phyloP scores from a whole-genome alignment of 2,329 filamentous ascomycete genomes.

The Phialemonium atrogriseum region DNA sequence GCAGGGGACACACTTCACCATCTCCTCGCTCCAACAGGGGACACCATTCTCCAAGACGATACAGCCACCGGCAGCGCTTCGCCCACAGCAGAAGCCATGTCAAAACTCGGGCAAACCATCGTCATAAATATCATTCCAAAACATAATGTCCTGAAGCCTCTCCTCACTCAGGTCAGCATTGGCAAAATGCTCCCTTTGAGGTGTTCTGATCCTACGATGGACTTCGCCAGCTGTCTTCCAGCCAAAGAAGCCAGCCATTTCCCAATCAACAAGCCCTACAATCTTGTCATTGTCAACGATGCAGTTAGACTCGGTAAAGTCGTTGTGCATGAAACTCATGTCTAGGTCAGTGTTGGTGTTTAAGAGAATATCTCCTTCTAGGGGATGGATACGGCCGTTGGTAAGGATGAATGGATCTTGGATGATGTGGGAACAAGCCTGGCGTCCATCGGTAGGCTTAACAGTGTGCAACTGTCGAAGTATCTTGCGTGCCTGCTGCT shows the following conservation, averaged over 20 bases:
- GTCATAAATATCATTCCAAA: no score
- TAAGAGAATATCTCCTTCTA: conserved; percentile 25
- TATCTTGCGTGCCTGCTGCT: conserved; percentile 24
- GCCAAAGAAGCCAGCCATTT: conserved; percentile 30
- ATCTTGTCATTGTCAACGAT: conserved; percentile 29
- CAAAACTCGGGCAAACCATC: no score
- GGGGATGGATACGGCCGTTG: conserved; percentile 17
- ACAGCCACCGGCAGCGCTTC: no score
- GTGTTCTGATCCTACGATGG: conserved; percentile 15
- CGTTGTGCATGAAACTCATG: conserved; percentile 29
- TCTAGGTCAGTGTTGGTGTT: conserved; percentile 13
- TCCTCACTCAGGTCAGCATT: no score
- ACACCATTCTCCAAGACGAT: no score
- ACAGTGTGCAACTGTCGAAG: conserved; percentile 19
- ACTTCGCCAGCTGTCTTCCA: conserved; percentile 20
- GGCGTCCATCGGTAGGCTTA: conserved; percentile 12
- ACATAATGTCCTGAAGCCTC: no score
- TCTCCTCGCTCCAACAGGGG: no score
- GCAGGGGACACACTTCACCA: no score
- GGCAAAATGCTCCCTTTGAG: conserved; percentile 16
- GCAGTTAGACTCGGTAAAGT: conserved; percentile 26
- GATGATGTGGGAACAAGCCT: conserved; percentile 15
- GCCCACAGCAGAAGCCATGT: no score
- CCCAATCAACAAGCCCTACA: conserved; percentile 30
- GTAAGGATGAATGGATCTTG: conserved; percentile 11